phyloP scores from a whole-genome alignment of 169 alveolate species.

The Besnoitia besnoiti region DNA sequence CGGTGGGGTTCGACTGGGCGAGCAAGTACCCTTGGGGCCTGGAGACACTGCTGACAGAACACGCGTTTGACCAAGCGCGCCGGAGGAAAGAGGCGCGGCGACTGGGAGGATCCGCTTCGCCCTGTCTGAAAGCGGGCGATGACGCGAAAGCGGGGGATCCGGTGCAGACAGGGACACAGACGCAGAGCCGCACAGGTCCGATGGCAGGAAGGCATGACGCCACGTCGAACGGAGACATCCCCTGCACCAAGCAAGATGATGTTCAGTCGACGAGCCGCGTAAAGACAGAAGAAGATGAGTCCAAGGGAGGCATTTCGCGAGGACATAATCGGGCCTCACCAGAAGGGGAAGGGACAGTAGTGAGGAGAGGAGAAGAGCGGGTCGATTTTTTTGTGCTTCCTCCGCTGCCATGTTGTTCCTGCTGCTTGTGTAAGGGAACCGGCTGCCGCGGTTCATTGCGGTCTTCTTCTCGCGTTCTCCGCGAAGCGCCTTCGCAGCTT shows the following conservation, averaged over 20 bases:
- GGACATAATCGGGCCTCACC: background rate
- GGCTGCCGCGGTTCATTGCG: background rate
- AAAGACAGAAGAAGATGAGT: background rate
- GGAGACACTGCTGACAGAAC: slow-evolving; percentile 4
- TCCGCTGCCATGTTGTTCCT: background rate
- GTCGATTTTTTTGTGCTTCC: too few species aligned
- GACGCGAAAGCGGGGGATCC: too few species aligned
- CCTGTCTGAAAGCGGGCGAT: too few species aligned
- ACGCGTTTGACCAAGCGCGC: background rate
- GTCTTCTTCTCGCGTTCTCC: background rate
- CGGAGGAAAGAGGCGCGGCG: background rate
- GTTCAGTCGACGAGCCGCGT: too few species aligned
- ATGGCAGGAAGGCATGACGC: too few species aligned
- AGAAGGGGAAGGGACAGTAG: background rate
- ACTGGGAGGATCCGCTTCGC: too few species aligned
- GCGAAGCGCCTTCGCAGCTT: background rate
- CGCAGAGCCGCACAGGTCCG: too few species aligned
- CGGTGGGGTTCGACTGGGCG: background rate
- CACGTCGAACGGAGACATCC: too few species aligned
- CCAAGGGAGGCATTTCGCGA: background rate
- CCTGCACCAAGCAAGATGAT: too few species aligned
- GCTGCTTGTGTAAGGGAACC: slow-evolving; percentile 11
- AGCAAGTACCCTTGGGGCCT: background rate
- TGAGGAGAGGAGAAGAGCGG: background rate
- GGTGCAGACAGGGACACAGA: too few species aligned